Conservation (phyloP, 225 moss, liverwort and hornwort species). For the Climacium dendroides region DNA sequence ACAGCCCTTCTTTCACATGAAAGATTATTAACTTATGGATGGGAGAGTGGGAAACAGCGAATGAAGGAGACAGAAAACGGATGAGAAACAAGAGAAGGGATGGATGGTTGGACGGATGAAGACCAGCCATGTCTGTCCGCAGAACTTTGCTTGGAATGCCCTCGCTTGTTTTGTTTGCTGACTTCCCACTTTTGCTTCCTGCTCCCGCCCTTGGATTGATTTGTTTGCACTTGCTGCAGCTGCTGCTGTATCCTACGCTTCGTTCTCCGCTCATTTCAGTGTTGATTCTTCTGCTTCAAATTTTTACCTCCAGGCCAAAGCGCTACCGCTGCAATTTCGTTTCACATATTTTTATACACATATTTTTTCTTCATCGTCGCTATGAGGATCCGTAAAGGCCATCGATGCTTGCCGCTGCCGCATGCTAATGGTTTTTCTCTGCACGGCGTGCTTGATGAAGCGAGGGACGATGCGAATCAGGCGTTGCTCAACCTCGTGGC, state of each 20-base stretch:
- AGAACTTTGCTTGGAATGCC: neutral
- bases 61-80: neutral
- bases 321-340: neutral
- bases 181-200: neutral
- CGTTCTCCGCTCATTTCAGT: neutral
- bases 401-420: neutral
- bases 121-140: neutral
- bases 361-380: neutral
- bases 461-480: neutral
- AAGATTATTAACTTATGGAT: neutral
- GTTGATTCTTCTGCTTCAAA: neutral
- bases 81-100: neutral
- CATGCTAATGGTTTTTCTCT: neutral
- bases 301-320: neutral
- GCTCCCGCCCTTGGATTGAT: neutral
- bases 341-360: neutral
- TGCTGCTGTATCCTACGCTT: neutral
- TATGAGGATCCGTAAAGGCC: neutral
- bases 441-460: neutral
- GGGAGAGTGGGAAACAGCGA: neutral
- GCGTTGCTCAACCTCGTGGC: neutral
- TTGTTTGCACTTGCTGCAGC: neutral
- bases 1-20: neutral
- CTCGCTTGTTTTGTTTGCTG: neutral
- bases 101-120: neutral